Percentiles rank a stretch among this genome's conserved stretches.
phyloP scores from a whole-genome alignment of 768 basidiomycete species.

The Hirschioporus abietinus region DNA sequence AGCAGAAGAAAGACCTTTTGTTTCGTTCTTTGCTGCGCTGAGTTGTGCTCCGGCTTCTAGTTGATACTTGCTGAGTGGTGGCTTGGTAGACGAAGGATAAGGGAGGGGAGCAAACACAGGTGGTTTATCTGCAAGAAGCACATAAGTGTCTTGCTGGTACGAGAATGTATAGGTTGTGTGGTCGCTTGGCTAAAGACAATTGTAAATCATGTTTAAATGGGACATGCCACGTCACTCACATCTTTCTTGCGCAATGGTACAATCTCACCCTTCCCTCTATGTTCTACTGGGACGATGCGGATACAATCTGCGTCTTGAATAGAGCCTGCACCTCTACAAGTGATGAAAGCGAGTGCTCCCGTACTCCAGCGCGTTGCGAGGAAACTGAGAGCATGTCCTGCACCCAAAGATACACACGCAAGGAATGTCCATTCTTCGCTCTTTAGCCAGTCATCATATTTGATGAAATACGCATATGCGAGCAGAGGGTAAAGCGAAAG shows the following conservation, averaged over 20 bases:
- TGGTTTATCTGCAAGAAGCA: slow-evolving; percentile 52
- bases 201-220: slow-evolving; percentile 10
- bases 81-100: slow-evolving; percentile 76
- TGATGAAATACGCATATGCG: slow-evolving; percentile 87
- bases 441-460: slow-evolving; percentile 85
- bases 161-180: slow-evolving; percentile 74
- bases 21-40: slow-evolving; percentile 49
- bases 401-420: slow-evolving; percentile 78
- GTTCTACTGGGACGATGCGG: slow-evolving; percentile 70
- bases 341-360: slow-evolving; percentile 71
- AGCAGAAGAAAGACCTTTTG: slow-evolving; percentile 46
- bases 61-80: slow-evolving; percentile 60
- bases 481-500: slow-evolving; percentile 77
- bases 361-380: slow-evolving; percentile 88
- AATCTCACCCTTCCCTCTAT: slow-evolving; percentile 88
- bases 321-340: slow-evolving; percentile 64
- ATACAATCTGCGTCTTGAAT: slow-evolving; percentile 75
- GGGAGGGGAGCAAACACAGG: slow-evolving; percentile 73
- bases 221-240: slow-evolving; percentile 23
- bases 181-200: slow-evolving; percentile 32
- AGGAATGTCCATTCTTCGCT: slow-evolving; percentile 99
- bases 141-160: slow-evolving; percentile 93
- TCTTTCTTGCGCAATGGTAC: slow-evolving; percentile 66
- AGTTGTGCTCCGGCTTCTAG: slow-evolving; percentile 43
- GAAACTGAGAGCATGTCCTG: slow-evolving; percentile 88